Conservation (phyloP, 2,329 filamentous ascomycete species). For the Septoria petroselini region DNA sequence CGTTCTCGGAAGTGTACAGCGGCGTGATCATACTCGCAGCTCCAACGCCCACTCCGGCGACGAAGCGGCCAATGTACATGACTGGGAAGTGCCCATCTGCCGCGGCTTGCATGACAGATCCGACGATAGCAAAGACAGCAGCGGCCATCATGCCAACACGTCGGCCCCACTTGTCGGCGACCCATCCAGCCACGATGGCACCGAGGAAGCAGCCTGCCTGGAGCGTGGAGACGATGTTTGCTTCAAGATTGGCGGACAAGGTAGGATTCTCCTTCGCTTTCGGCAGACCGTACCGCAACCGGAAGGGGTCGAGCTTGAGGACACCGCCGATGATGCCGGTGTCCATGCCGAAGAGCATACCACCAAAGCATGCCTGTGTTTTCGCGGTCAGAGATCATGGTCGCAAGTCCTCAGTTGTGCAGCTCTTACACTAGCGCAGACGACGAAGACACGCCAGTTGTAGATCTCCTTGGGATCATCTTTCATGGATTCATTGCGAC, state of each 20-base stretch:
- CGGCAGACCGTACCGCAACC: slow-evolving; percentile 55
- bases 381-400: slow-evolving; percentile 25
- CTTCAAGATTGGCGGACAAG: slow-evolving; percentile 26
- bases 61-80: slow-evolving; percentile 38
- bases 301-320: slow-evolving; percentile 58
- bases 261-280: slow-evolving; percentile 25
- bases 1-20: slow-evolving; percentile 56
- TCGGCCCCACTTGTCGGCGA: slow-evolving; percentile 68
- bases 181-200: slow-evolving; percentile 65
- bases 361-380: slow-evolving; percentile 60
- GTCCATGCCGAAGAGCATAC: slow-evolving; percentile 64
- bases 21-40: slow-evolving; percentile 54
- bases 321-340: slow-evolving; percentile 68
- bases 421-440: slow-evolving; percentile 55
- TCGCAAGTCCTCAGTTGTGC: slow-evolving; percentile 47
- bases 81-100: slow-evolving; percentile 40
- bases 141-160: slow-evolving; percentile 66
- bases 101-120: slow-evolving; percentile 69
- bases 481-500: slow-evolving; percentile 68
- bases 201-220: slow-evolving; percentile 70
- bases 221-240: slow-evolving; percentile 70
- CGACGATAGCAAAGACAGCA: slow-evolving; percentile 58
- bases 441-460: slow-evolving; percentile 64
- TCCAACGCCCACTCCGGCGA: slow-evolving; percentile 49
- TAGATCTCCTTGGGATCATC: slow-evolving; percentile 65